These are phyloP conservation scores for Dendrothele bispora DNA, from an alignment of 768 basidiomycete species.

Conservation along the genomic window DNA sequence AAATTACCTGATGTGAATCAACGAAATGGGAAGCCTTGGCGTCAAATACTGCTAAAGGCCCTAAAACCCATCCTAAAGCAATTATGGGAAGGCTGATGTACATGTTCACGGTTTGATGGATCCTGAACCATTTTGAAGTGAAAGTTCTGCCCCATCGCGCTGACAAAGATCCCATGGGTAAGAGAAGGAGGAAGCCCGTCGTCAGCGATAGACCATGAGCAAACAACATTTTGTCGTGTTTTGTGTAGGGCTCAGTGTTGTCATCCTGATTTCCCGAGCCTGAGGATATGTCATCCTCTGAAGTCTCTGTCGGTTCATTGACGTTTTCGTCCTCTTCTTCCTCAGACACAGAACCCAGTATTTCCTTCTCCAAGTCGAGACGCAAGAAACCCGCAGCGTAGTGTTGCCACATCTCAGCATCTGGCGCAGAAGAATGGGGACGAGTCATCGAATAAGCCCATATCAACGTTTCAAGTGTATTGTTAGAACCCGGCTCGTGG, in stretches of 20 bases:
- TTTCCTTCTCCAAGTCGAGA: constrained; percentile 32
- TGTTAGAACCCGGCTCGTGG: constrained; percentile 21
- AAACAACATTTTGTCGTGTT: constrained; percentile 44
- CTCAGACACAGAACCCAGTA: constrained; percentile 11
- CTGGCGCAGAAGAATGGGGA: constrained; percentile 20
- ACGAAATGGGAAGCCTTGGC: constrained; percentile 42
- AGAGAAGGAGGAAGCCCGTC: constrained; percentile 54
- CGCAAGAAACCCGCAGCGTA: constrained; percentile 29
- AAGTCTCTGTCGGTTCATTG: constrained; percentile 7
- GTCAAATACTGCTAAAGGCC: constrained; percentile 43
- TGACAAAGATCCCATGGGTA: constrained; percentile 53
- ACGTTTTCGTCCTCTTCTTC: constrained; percentile 7
- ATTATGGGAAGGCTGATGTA: constrained; percentile 49
- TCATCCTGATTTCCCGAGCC: not conserved
- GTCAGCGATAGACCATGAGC: constrained; percentile 54
- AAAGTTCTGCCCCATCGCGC: constrained; percentile 56
- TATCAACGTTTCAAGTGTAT: constrained; percentile 30
- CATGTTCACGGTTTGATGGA: constrained; percentile 52
- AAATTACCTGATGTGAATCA: constrained; percentile 49
- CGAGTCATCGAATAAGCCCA: constrained; percentile 38
- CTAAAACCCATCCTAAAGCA: constrained; percentile 47
- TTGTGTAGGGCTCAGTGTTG: constrained; percentile 17
- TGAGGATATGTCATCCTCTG: no score
- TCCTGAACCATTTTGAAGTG: constrained; percentile 54
- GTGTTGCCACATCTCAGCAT: constrained; percentile 34